Conservation (phyloP, 495 filamentous ascomycete genomes). For the Cudoniella acicularis region DNA sequence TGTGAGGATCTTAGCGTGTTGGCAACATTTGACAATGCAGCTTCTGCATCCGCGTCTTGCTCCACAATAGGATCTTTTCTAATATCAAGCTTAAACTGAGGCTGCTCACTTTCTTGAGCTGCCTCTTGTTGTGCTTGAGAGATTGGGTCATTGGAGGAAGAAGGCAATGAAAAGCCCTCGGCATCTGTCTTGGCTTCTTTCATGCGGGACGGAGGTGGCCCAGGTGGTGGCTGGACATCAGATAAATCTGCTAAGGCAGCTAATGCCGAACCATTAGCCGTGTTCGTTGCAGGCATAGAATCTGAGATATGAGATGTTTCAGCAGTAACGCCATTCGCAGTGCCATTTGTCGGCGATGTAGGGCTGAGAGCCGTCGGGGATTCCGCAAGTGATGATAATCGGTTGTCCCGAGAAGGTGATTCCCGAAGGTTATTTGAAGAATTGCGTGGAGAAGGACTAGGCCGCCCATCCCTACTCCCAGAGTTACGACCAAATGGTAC, state of each 20-base stretch:
- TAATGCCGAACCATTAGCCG: slow-evolving; percentile 14
- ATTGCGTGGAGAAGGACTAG: slow-evolving; percentile 44
- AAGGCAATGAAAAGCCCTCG: slow-evolving; percentile 68
- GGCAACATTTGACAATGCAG: slow-evolving; percentile 87
- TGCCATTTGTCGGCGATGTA: slow-evolving; percentile 20
- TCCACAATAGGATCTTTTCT: slow-evolving; percentile 89
- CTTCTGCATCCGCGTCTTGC: slow-evolving; percentile 83
- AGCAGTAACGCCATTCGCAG: slow-evolving; percentile 17
- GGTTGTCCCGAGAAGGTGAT: slow-evolving; percentile 34
- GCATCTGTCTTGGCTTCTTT: slow-evolving; percentile 43
- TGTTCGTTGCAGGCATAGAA: slow-evolving; percentile 11
- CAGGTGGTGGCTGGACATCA: slow-evolving; percentile 40
- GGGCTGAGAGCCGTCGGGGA: slow-evolving; percentile 32
- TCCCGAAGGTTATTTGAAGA: slow-evolving; percentile 54
- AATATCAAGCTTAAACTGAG: slow-evolving; percentile 86
- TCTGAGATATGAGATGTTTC: slow-evolving; percentile 14
- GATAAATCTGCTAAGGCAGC: slow-evolving; percentile 19
- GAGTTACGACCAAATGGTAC: slow-evolving; percentile 39
- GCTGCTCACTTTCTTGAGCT: slow-evolving; percentile 56
- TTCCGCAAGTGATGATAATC: slow-evolving; percentile 49
- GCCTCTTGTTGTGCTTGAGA: slow-evolving; percentile 79
- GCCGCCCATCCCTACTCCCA: slow-evolving; percentile 45
- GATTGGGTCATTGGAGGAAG: slow-evolving; percentile 70
- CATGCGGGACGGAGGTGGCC: slow-evolving; percentile 42
- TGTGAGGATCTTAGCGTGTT: slow-evolving; percentile 62